Evolutionary conservation across 352 stramenopile species (phyloP), one percentile per base, ranked within the genome.

Genomic region (Globisporangium lucens): DNA sequence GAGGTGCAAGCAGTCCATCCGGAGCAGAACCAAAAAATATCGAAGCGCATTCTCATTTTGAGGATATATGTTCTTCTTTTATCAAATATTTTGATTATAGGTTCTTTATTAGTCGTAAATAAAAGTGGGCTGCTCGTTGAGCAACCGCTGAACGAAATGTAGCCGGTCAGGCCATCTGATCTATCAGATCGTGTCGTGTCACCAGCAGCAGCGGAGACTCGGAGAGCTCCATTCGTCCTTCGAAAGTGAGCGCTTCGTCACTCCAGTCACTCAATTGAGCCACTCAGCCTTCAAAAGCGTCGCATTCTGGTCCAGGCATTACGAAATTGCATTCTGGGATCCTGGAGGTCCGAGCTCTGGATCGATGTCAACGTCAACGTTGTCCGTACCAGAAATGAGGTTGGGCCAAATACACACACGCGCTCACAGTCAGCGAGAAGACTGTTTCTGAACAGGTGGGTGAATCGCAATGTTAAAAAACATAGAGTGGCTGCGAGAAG

Each of bases 151-250:
- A 49, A 30, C 49, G 56, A 49, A 24, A 24, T 24, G 24, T 49
- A 46, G 56, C 13, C 35, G 5, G 56, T 47, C 20, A 62, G 20
- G 35, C 56, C 56, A 62, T 62, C 56, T 62, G 56, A 62, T 62
- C 56, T 57, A 57, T 57, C 52, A 65, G 60, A 65, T 57, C 27
- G 47, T 46, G 43, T 56, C 17, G 46, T 47, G 43, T 56, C 60
- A 33, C 49, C 13, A 17, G 12, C 9, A 27, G 24, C 24, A 24
- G 24, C 24, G 24, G 24, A 24, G 24, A 24, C 24, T 9, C 33
- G 6, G 4, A 12, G n/a, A 35, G 27, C 22, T 33, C 49, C 47
- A 55, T 27, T 22, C 22, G 15, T 27, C 24, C 24, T 56, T 22
- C 4, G 22, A 30, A 17, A 6, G 12, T 27, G 49, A 49, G 15